Evolutionary conservation across 192 early-diverging fungal species (phyloP).

Genomic region (Umbelopsis vinacea): DNA sequence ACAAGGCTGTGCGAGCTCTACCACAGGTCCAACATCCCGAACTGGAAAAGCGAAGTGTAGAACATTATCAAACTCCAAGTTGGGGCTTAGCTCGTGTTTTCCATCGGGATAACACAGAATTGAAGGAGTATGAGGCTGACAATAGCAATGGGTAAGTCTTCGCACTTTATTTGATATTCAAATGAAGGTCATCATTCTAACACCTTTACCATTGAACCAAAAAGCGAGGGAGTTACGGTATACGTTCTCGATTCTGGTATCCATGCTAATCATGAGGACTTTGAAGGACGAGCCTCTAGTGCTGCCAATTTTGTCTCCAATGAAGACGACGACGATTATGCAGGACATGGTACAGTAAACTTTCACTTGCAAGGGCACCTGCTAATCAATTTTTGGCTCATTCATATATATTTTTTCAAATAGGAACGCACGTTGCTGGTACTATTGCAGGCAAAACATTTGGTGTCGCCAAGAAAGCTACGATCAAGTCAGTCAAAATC

Average conservation of each 20-base stretch:
- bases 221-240: conserved; percentile 53
- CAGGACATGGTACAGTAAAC: conserved; percentile 49
- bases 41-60: neutral
- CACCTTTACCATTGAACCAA: neutral
- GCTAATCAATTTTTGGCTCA: neutral
- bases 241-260: conserved; percentile 73
- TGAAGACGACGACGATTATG: conserved; percentile 40
- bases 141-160: conserved; percentile 56
- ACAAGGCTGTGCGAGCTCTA: conserved; percentile 17
- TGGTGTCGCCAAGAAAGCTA: conserved; percentile 70
- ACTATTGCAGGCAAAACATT: conserved; percentile 46
- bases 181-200: conserved; percentile 11
- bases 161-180: neutral
- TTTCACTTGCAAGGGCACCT: neutral
- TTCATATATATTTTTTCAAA: neutral
- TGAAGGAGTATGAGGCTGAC: conserved; percentile 59
- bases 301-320: conserved; percentile 41
- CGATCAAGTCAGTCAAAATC: conserved; percentile 62
- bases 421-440: conserved; percentile 36
- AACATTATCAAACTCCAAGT: conserved; percentile 29
- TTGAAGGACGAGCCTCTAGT: conserved; percentile 49
- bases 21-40: neutral
- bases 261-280: conserved; percentile 49
- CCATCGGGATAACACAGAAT: conserved; percentile 39
- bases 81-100: conserved; percentile 59